A percentile compares a stretch with the other conserved stretches of the same genome.
Conservation (phyloP, 352 stramenopile genomes). For the Phytopythium chamaehyphon region DNA sequence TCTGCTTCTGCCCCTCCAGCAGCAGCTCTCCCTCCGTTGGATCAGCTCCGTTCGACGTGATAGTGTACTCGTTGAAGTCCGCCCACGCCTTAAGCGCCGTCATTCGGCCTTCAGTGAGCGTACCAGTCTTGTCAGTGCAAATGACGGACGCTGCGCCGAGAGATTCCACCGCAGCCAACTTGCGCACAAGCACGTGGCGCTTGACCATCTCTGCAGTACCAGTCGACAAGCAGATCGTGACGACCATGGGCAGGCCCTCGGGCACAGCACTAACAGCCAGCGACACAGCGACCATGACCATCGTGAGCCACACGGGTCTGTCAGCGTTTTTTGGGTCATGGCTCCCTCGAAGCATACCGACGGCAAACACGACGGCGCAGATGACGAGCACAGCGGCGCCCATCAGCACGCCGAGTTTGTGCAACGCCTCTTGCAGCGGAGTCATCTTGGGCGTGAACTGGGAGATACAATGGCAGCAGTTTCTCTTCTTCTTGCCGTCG, state of each 20-base stretch:
- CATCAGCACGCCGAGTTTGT: slow-evolving; percentile 90
- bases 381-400: slow-evolving; percentile 77
- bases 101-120: slow-evolving; percentile 89
- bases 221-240: slow-evolving; percentile 75
- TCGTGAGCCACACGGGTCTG: slow-evolving; percentile 85
- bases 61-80: slow-evolving; percentile 62
- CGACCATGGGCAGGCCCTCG: slow-evolving; percentile 75
- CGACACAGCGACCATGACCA: slow-evolving; percentile 94
- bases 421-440: slow-evolving; percentile 89
- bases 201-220: slow-evolving; percentile 72
- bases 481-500: slow-evolving; percentile 15
- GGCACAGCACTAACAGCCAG: slow-evolving; percentile 73
- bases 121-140: slow-evolving; percentile 95
- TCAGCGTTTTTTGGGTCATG: slow-evolving; percentile 54
- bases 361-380: slow-evolving; percentile 82
- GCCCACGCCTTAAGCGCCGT: slow-evolving; percentile 74
- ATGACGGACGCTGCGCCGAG: slow-evolving; percentile 91
- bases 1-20: slow-evolving; percentile 29
- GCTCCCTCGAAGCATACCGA: slow-evolving; percentile 55
- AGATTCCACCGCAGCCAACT: slow-evolving; percentile 77
- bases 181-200: slow-evolving; percentile 81
- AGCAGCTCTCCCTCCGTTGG: slow-evolving; percentile 43
- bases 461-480: slow-evolving; percentile 18
- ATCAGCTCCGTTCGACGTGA: slow-evolving; percentile 63
- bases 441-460: slow-evolving; percentile 40